A percentile compares a stretch with the other conserved stretches of the same genome.
Conservation (phyloP, 2,329 filamentous ascomycete species). For the Chrysoporthe cubensis region DNA sequence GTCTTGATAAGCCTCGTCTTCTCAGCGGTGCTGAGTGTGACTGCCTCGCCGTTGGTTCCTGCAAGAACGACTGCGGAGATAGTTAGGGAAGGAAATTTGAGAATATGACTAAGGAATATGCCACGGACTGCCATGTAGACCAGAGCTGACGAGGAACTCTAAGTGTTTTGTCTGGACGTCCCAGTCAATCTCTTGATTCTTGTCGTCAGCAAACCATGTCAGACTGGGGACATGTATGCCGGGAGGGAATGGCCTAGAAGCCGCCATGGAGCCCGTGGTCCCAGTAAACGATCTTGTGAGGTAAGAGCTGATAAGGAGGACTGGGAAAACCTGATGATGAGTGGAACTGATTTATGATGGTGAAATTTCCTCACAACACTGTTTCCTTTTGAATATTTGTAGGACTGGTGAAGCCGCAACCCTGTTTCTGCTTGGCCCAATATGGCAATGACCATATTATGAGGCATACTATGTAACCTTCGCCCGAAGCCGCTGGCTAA, state of each 20-base stretch:
- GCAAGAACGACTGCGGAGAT: conserved; percentile 60
- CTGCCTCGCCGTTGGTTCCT: conserved; percentile 75
- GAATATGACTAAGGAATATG: not conserved
- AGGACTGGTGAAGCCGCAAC: no score
- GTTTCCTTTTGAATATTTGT: no score
- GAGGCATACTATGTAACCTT: conserved; percentile 4
- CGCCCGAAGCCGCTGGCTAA: not conserved
- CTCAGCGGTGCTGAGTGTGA: conserved; percentile 68
- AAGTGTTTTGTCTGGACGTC: conserved; percentile 55
- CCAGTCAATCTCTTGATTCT: conserved; percentile 59
- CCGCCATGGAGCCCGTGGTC: conserved; percentile 36
- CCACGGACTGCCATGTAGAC: conserved; percentile 52
- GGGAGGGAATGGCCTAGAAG: conserved; percentile 45
- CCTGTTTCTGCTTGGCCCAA: no score
- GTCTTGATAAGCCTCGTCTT: conserved; percentile 63
- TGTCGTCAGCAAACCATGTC: conserved; percentile 56
- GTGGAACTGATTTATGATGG: no score
- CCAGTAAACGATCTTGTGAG: no score
- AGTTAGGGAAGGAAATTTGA: not conserved
- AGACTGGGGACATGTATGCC: conserved; percentile 61
- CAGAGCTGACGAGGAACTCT: conserved; percentile 56
- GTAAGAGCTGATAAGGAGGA: no score
- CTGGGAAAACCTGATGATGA: no score
- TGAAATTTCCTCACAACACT: no score
- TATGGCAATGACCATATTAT: not conserved